Evolutionary conservation across 2,329 filamentous ascomycete genomes (phyloP).

Genomic region (Saccharata proteae): DNA sequence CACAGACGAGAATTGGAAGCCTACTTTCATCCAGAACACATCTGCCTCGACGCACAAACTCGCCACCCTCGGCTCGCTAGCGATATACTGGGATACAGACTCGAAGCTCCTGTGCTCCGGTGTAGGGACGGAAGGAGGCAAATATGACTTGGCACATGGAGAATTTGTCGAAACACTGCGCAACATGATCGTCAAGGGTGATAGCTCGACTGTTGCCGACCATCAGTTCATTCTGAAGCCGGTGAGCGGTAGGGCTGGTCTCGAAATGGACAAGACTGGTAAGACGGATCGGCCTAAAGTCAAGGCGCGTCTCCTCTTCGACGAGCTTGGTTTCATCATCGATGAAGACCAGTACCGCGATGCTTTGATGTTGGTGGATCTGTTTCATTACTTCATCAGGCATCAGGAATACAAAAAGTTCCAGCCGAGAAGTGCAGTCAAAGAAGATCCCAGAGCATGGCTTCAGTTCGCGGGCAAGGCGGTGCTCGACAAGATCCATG

Average conservation of each 20-base stretch:
- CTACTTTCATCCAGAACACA: slow-evolving; percentile 87
- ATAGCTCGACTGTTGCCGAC: slow-evolving; percentile 41
- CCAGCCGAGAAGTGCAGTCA: slow-evolving; percentile 73
- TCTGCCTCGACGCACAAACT: slow-evolving; percentile 81
- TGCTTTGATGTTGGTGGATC: slow-evolving; percentile 91
- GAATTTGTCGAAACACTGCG: slow-evolving; percentile 69
- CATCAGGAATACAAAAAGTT: slow-evolving; percentile 95
- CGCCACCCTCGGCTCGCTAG: slow-evolving; percentile 76
- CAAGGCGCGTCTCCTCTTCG: slow-evolving; percentile 84
- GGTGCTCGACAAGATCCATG: slow-evolving; percentile 86
- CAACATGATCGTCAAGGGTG: slow-evolving; percentile 63
- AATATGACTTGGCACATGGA: slow-evolving; percentile 53
- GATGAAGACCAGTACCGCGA: slow-evolving; percentile 97
- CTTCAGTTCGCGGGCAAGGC: slow-evolving; percentile 81
- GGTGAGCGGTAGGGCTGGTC: slow-evolving; percentile 85
- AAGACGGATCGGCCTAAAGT: slow-evolving; percentile 68
- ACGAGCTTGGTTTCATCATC: slow-evolving; percentile 94
- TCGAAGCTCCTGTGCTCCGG: slow-evolving; percentile 71
- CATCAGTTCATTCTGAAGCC: slow-evolving; percentile 95
- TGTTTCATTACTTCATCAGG: slow-evolving; percentile 96
- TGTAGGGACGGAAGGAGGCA: slow-evolving; percentile 46
- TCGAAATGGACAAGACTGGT: slow-evolving; percentile 90
- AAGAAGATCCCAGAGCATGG: slow-evolving; percentile 88
- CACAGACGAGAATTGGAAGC: slow-evolving; percentile 88
- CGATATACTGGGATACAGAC: slow-evolving; percentile 98